Evolutionary conservation across 345 rosid species (phyloP).

Genomic region (Bruguiera sexangula): DNA sequence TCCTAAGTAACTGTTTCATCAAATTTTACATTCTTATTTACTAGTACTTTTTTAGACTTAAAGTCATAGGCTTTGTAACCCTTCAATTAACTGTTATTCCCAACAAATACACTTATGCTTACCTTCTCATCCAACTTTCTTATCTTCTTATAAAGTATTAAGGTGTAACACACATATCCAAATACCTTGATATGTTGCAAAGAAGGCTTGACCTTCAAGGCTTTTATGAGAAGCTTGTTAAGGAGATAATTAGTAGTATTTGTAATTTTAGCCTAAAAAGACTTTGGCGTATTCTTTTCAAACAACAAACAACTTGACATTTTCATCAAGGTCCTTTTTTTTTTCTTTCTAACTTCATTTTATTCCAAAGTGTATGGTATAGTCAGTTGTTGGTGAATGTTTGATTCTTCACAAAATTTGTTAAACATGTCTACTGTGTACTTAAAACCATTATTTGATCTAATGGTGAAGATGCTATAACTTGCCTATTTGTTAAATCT

Average conservation of each 20-base stretch:
- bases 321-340: not conserved
- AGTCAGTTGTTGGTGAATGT: not conserved
- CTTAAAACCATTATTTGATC: not conserved
- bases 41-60: too few species aligned
- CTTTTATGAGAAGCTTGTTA: not conserved
- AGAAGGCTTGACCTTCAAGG: too few species aligned
- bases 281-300: not conserved
- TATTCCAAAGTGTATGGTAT: not conserved
- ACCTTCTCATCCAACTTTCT: too few species aligned
- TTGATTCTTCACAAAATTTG: not conserved
- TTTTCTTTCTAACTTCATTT: not conserved
- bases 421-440: not conserved
- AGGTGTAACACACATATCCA: too few species aligned
- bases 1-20: too few species aligned
- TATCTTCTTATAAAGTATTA: too few species aligned
- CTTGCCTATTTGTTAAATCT: too few species aligned
- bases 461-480: not conserved
- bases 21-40: too few species aligned
- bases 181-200: too few species aligned
- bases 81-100: too few species aligned
- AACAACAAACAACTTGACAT: not conserved
- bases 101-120: too few species aligned
- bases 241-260: not conserved
- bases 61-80: too few species aligned
- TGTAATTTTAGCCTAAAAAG: not conserved